phyloP scores from a whole-genome alignment of 768 basidiomycete species.

The Pulveroboletus sp. region DNA sequence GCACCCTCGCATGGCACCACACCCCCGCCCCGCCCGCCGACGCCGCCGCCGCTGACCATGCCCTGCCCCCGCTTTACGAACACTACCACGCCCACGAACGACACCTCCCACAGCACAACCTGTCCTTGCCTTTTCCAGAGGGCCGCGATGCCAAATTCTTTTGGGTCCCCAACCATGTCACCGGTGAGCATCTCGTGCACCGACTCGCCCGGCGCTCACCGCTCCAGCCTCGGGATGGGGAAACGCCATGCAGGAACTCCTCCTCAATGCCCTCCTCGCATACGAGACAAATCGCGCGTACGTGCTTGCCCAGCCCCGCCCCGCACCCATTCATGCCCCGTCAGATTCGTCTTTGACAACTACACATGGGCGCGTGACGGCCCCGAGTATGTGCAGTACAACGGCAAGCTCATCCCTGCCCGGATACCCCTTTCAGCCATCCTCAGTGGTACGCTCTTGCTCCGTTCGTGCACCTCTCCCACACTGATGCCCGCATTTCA shows the following conservation, averaged over 20 bases:
- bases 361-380: constrained; percentile 51
- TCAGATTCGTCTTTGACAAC: constrained; percentile 56
- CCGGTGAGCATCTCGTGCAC: constrained; percentile 25
- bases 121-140: constrained; percentile 38
- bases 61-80: constrained; percentile 45
- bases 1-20: constrained; percentile 19
- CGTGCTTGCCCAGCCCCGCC: constrained; percentile 15
- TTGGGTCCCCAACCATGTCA: constrained; percentile 48
- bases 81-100: constrained; percentile 43
- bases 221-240: constrained; percentile 54
- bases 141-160: constrained; percentile 43
- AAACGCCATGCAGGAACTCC: constrained; percentile 57
- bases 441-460: constrained; percentile 40
- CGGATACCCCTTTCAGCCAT: constrained; percentile 54
- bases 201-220: neutral
- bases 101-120: constrained; percentile 44
- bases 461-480: neutral
- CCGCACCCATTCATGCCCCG: neutral
- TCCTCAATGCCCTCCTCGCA: constrained; percentile 51
- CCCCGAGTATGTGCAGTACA: constrained; percentile 43
- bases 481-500: constrained; percentile 7
- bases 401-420: constrained; percentile 50
- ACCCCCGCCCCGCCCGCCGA: constrained; percentile 1
- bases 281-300: constrained; percentile 47
- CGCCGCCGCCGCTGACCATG: neutral